A percentile compares a stretch with the other conserved stretches of the same genome.
Conservation (phyloP, 2,329 filamentous ascomycete genomes). For the Chrysosphaeria jannelii region DNA sequence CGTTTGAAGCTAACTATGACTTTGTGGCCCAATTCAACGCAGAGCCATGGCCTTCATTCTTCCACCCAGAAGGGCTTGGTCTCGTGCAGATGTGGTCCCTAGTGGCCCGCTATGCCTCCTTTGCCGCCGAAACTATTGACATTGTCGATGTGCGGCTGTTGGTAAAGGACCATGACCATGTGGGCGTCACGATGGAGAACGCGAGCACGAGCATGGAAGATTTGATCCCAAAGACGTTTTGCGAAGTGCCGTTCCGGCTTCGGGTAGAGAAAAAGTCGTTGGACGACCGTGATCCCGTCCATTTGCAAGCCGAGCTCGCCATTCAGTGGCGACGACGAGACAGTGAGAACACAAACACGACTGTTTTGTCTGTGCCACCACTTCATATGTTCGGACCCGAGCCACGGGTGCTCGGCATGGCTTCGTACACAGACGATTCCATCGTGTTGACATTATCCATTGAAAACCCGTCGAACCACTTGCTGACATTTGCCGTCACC, state of each 20-base stretch:
- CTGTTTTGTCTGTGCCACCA: slow-evolving; percentile 45
- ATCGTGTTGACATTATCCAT: slow-evolving; percentile 26
- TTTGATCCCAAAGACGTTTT: slow-evolving; percentile 35
- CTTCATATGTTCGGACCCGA: slow-evolving; percentile 59
- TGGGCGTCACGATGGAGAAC: slow-evolving; percentile 20
- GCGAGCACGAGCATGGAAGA: slow-evolving; percentile 11
- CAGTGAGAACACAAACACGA: slow-evolving; percentile 19
- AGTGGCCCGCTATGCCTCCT: slow-evolving; percentile 42
- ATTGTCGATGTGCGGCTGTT: slow-evolving; percentile 29
- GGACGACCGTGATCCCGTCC: slow-evolving; percentile 51
- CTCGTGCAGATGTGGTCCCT: slow-evolving; percentile 60
- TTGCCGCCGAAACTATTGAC: slow-evolving; percentile 39
- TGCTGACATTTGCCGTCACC: slow-evolving; percentile 67
- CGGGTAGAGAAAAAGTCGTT: slow-evolving; percentile 46
- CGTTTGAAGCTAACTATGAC: slow-evolving; percentile 81
- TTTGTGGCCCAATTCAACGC: slow-evolving; percentile 50
- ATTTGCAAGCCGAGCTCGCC: slow-evolving; percentile 42
- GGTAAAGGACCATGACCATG: slow-evolving; percentile 18
- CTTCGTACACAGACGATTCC: slow-evolving; percentile 11
- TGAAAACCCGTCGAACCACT: slow-evolving; percentile 84
- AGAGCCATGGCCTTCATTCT: slow-evolving; percentile 67
- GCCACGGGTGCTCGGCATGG: slow-evolving; percentile 46
- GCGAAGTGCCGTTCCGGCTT: slow-evolving; percentile 42
- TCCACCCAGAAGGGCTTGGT: slow-evolving; percentile 34
- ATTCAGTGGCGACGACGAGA: slow-evolving; percentile 44